A percentile compares a stretch with the other conserved stretches of the same genome.
Evolutionary conservation across 2,329 filamentous ascomycete species (phyloP).

Genomic region (Diaporthe destruens): DNA sequence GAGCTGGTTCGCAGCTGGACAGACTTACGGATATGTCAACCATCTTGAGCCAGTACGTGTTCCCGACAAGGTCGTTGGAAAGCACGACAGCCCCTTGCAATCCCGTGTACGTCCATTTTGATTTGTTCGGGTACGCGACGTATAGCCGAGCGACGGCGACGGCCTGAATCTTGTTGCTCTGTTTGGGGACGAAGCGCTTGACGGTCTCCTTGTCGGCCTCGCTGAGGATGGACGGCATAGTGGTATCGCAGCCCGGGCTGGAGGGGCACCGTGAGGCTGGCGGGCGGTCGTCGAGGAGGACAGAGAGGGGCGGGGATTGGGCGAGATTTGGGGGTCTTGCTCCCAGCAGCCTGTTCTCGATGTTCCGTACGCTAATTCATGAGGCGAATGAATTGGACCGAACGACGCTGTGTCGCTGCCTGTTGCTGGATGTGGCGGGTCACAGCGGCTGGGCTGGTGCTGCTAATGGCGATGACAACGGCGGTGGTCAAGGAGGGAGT

Average conservation of each 20-base stretch:
- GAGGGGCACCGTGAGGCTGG: slow-evolving; percentile 39
- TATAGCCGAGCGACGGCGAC: slow-evolving; percentile 95
- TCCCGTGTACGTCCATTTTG: slow-evolving; percentile 93
- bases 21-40: slow-evolving; percentile 90
- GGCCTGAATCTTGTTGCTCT: slow-evolving; percentile 96
- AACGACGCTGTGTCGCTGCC: slow-evolving; percentile 4
- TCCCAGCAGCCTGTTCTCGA: slow-evolving; percentile 32
- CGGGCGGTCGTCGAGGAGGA: slow-evolving; percentile 39
- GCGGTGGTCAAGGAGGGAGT: neutral
- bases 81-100: slow-evolving; percentile 92
- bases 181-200: slow-evolving; percentile 92
- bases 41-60: slow-evolving; percentile 97
- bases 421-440: slow-evolving; percentile 14
- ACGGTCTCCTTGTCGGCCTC: slow-evolving; percentile 97
- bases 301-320: slow-evolving; percentile 12
- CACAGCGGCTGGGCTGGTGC: neutral
- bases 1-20: neutral
- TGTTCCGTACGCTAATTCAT: slow-evolving; percentile 28
- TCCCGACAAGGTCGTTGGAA: slow-evolving; percentile 92
- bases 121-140: slow-evolving; percentile 86
- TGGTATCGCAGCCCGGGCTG: slow-evolving; percentile 43
- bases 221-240: slow-evolving; percentile 78
- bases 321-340: slow-evolving; percentile 30
- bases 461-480: neutral
- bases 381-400: slow-evolving; percentile 9